Evolutionary conservation across 768 basidiomycete species (phyloP).

Genomic region (Xerocomellus chrysenteron): DNA sequence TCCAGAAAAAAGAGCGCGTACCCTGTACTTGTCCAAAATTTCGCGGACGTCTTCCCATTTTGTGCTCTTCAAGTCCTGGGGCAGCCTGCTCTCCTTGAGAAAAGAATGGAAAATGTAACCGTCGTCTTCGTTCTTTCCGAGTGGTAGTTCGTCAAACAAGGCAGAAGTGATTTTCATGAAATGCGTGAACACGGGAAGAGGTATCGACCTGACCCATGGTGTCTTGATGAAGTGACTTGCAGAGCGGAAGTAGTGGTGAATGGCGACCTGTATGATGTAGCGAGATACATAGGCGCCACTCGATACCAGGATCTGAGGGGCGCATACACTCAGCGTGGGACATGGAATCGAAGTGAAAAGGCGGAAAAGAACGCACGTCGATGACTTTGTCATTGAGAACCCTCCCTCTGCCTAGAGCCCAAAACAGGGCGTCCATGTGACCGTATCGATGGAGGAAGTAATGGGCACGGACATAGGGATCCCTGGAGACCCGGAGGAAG

Average conservation of each 20-base stretch:
- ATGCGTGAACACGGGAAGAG: conserved; percentile 59
- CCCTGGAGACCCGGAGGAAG: conserved; percentile 60
- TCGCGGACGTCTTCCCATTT: conserved; percentile 65
- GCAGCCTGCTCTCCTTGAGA: conserved; percentile 67
- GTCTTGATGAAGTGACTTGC: conserved; percentile 74
- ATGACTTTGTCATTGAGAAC: conserved; percentile 63
- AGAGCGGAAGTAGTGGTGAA: conserved; percentile 76
- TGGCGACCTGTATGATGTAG: conserved; percentile 74
- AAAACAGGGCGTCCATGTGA: conserved; percentile 64
- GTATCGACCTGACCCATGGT: conserved; percentile 66
- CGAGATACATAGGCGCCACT: conserved; percentile 79
- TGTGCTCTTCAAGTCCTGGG: conserved; percentile 55
- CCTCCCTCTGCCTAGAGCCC: conserved; percentile 72
- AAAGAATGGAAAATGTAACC: conserved; percentile 63
- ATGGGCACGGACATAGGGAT: conserved; percentile 72
- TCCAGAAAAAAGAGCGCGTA: conserved; percentile 25
- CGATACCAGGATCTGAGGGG: conserved; percentile 60
- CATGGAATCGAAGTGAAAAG: conserved; percentile 21
- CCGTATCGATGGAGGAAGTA: conserved; percentile 80
- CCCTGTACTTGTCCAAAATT: conserved; percentile 70
- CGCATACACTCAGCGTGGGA: conserved; percentile 29
- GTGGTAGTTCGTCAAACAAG: conserved; percentile 64
- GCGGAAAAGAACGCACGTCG: conserved; percentile 50
- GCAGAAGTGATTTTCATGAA: conserved; percentile 59
- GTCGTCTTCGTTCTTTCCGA: conserved; percentile 74